A percentile compares a stretch with the other conserved stretches of the same genome.
Conservation (phyloP, 768 basidiomycete species). For the Dioszegia crocea region DNA sequence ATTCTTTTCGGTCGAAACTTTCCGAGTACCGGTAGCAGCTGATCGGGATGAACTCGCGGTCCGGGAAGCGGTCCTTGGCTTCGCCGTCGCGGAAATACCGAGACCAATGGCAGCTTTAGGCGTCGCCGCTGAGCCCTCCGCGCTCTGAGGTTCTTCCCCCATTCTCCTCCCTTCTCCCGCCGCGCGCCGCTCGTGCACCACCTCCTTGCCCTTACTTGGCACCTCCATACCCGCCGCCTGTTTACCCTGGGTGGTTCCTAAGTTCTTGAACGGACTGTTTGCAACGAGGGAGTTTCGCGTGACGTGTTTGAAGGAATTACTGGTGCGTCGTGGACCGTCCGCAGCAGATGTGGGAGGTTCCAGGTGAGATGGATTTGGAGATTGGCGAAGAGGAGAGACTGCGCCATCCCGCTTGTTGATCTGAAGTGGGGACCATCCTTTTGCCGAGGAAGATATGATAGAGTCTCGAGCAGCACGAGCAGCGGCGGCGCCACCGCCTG, state of each 20-base stretch:
- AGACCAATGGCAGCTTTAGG: constrained; percentile 40
- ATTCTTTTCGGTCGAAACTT: constrained; percentile 35
- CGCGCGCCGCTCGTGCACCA: constrained; percentile 34
- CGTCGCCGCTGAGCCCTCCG: constrained; percentile 27
- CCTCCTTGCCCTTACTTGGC: constrained; percentile 9
- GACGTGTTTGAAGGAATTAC: constrained; percentile 50
- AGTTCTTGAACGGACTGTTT: constrained; percentile 49
- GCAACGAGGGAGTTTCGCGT: constrained; percentile 48
- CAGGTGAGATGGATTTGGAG: constrained; percentile 14
- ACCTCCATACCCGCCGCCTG: constrained; percentile 31
- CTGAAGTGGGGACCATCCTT: constrained; percentile 49
- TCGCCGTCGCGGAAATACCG: constrained; percentile 29
- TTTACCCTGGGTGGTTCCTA: constrained; percentile 26
- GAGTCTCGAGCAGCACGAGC: constrained; percentile 31
- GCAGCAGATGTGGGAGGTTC: constrained; percentile 5
- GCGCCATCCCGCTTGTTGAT: constrained; percentile 43
- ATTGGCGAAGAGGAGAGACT: constrained; percentile 31
- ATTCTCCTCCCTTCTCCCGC: constrained; percentile 9
- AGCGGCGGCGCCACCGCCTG: not conserved
- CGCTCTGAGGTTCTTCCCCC: constrained; percentile 27
- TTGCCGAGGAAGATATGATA: constrained; percentile 47
- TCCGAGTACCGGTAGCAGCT: constrained; percentile 29
- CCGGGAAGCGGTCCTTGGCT: constrained; percentile 22
- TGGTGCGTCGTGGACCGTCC: constrained; percentile 41
- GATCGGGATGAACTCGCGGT: constrained; percentile 18